These are phyloP conservation scores for Sporothrix protearum DNA, from an alignment of 2,329 filamentous ascomycete genomes.

Conservation along the genomic window DNA sequence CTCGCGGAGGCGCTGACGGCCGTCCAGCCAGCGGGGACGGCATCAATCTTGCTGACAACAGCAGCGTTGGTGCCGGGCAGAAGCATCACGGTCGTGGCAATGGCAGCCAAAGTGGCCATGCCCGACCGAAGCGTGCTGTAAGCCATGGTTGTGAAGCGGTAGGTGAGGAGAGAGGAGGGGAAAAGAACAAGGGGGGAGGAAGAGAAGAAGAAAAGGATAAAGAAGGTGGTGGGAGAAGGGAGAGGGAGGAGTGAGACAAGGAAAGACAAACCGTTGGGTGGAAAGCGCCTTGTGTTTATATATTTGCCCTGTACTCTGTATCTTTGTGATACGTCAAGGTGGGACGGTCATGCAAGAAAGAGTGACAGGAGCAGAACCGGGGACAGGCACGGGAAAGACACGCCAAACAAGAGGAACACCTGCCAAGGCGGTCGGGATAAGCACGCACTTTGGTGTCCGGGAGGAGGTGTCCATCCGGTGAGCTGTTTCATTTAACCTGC, in stretches of 20 bases:
- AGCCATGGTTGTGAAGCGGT: constrained; percentile 18
- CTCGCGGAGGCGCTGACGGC: too few relatives aligned
- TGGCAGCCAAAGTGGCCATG: constrained; percentile 14
- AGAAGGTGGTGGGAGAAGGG: background rate
- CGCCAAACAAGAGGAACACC: background rate
- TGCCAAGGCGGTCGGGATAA: background rate
- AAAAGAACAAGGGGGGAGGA: background rate
- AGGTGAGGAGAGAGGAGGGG: background rate
- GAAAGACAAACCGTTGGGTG: background rate
- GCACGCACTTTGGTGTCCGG: background rate
- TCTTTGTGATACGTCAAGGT: background rate
- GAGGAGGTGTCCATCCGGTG: background rate
- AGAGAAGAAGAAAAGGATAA: background rate
- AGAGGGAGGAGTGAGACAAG: background rate
- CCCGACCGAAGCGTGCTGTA: constrained; percentile 23
- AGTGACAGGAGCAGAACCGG: background rate
- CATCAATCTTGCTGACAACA: constrained; percentile 25
- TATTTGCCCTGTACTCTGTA: background rate
- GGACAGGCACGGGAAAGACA: background rate
- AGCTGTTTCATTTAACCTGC: constrained; percentile 1
- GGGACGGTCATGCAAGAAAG: background rate
- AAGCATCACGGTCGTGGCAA: constrained; percentile 13
- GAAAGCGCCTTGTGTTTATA: constrained; percentile 1
- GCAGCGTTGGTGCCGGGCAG: constrained; percentile 22
- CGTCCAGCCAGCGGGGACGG: constrained; percentile 26